These are phyloP conservation scores for Podochytrium sp. DNA, from an alignment of 192 early-diverging fungal genomes.

Conservation along the genomic window DNA sequence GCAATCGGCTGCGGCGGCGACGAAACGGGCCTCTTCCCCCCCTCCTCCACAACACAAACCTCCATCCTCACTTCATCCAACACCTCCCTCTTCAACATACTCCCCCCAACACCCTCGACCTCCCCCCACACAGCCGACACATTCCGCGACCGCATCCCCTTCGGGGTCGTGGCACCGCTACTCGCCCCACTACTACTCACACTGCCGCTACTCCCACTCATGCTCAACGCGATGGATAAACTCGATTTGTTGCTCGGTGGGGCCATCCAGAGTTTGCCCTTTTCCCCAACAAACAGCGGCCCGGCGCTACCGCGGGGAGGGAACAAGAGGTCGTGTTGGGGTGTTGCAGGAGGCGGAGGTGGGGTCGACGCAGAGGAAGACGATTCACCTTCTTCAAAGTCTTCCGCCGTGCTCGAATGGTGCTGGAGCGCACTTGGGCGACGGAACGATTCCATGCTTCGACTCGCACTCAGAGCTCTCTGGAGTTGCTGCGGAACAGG, in stretches of 20 bases:
- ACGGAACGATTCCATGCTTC: not conserved
- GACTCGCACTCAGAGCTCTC: not conserved
- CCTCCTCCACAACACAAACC: too few species aligned
- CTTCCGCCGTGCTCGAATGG: not conserved
- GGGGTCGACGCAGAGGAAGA: not conserved
- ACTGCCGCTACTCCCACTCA: not conserved
- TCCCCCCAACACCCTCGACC: not conserved
- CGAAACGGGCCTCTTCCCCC: too few species aligned
- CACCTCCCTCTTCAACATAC: not conserved
- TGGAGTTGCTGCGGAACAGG: not conserved
- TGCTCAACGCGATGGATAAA: not conserved
- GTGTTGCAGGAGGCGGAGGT: not conserved
- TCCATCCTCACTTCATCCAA: not conserved
- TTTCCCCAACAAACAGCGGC: too few species aligned
- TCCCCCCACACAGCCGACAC: not conserved
- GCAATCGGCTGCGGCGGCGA: too few species aligned
- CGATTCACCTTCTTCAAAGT: too few species aligned
- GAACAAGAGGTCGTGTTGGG: too few species aligned
- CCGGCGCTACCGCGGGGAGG: too few species aligned
- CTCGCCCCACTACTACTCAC: not conserved
- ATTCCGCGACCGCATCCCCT: not conserved
- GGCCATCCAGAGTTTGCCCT: not conserved
- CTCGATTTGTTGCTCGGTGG: not conserved
- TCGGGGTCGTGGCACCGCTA: not conserved
- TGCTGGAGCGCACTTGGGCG: not conserved